Percentiles rank a stretch among this genome's conserved stretches.
These are phyloP conservation scores for Quercus wislizeni DNA, from an alignment of 306 rosid species.

Conservation along the genomic window DNA sequence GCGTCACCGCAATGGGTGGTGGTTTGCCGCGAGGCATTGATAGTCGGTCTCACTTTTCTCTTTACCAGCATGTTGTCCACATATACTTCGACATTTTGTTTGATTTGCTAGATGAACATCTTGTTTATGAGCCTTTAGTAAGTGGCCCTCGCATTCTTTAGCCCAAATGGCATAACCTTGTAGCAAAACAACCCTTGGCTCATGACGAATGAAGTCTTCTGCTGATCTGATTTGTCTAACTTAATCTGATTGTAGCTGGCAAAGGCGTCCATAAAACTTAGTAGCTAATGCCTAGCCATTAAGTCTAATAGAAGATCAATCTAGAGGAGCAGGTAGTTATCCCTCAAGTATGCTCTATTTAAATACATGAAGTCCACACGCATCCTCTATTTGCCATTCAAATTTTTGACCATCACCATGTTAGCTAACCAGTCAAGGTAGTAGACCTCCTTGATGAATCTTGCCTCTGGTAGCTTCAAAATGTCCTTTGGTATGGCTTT, in stretches of 20 bases:
- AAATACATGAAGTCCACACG: not conserved
- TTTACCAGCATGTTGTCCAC: too few species aligned
- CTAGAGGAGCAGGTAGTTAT: not conserved
- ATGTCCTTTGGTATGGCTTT: not conserved
- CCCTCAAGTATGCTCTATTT: not conserved
- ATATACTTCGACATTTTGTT: too few species aligned
- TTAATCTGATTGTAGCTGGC: not conserved
- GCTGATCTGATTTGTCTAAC: too few species aligned
- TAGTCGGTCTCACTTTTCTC: too few species aligned
- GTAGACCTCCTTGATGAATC: not conserved
- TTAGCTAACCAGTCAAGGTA: not conserved
- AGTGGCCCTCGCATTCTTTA: too few species aligned
- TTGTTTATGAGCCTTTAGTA: too few species aligned
- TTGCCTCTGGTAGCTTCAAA: not conserved
- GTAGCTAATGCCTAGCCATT: not conserved
- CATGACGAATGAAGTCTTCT: too few species aligned
- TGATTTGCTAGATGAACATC: too few species aligned
- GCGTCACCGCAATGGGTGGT: too few species aligned
- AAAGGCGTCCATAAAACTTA: not conserved
- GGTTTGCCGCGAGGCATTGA: rapidly evolving
- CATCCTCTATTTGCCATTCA: not conserved
- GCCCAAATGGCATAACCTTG: too few species aligned
- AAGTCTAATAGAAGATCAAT: not conserved
- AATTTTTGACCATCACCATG: not conserved
- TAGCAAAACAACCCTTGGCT: too few species aligned